Conservation (phyloP, 371 early-diverging fungal species). For the Rhizomucor miehei region DNA sequence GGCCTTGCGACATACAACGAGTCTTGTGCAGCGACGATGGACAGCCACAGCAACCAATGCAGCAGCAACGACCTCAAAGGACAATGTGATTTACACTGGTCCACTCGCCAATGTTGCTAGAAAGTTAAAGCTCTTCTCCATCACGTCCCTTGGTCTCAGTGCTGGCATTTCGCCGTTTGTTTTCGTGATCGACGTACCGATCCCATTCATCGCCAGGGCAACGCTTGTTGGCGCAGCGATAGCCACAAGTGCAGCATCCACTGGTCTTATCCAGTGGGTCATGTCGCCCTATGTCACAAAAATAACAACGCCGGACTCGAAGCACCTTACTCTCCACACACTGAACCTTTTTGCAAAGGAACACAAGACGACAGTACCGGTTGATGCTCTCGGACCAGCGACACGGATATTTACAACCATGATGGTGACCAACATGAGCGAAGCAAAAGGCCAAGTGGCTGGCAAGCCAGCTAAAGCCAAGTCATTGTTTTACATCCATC, state of each 20-base stretch:
- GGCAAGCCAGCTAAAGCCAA: constrained; percentile 47
- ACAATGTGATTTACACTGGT: constrained; percentile 44
- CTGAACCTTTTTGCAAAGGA: constrained; percentile 36
- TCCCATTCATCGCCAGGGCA: constrained; percentile 55
- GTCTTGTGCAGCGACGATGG: too few relatives aligned
- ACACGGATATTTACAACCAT: constrained; percentile 56
- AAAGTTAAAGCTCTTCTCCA: constrained; percentile 59
- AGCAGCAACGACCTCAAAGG: too few relatives aligned
- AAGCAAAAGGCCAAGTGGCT: constrained; percentile 29
- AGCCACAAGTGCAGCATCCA: constrained; percentile 61
- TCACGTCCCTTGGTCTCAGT: constrained; percentile 57
- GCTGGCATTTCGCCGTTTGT: constrained; percentile 59
- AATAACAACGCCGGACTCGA: constrained; percentile 35
- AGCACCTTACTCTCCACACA: constrained; percentile 30
- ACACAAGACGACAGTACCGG: constrained; percentile 51
- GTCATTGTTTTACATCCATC: constrained; percentile 53
- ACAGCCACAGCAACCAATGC: too few relatives aligned
- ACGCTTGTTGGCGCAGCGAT: constrained; percentile 60
- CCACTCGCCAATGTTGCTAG: constrained; percentile 58
- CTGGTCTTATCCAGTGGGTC: constrained; percentile 61
- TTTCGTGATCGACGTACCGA: constrained; percentile 58
- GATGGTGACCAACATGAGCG: constrained; percentile 41
- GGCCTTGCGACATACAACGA: too few relatives aligned
- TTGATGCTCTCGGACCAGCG: constrained; percentile 49
- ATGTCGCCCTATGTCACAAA: constrained; percentile 64